phyloP scores from a whole-genome alignment of 2,329 filamentous ascomycete species.

The Hirsutella rhossiliensis region DNA sequence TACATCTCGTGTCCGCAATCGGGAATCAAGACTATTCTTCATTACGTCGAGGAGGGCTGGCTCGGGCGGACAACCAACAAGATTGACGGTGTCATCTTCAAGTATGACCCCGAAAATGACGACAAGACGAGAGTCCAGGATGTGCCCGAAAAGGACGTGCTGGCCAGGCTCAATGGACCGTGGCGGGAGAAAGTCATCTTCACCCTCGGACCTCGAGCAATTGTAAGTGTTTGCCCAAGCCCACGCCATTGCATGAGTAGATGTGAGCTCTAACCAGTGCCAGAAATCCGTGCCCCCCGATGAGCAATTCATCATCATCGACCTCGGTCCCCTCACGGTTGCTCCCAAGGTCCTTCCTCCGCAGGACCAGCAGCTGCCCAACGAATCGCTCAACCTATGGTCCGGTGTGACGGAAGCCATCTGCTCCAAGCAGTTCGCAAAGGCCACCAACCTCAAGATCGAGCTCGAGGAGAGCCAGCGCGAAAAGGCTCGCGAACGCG shows the following conservation, averaged over 20 bases:
- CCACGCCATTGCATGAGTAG: not conserved
- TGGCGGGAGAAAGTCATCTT: slow-evolving; percentile 68
- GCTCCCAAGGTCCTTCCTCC: slow-evolving; percentile 72
- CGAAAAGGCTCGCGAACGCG: slow-evolving; percentile 69
- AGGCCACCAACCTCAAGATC: slow-evolving; percentile 77
- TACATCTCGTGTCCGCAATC: slow-evolving; percentile 86
- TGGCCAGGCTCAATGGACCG: slow-evolving; percentile 70
- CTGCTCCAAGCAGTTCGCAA: slow-evolving; percentile 64
- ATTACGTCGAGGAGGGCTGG: slow-evolving; percentile 94
- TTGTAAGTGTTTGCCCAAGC: slow-evolving; percentile 39
- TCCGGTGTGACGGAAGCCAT: slow-evolving; percentile 79
- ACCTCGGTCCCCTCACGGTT: slow-evolving; percentile 73
- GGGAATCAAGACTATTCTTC: slow-evolving; percentile 78
- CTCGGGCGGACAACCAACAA: slow-evolving; percentile 83
- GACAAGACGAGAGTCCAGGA: slow-evolving; percentile 70
- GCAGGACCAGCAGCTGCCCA: slow-evolving; percentile 63
- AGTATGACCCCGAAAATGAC: slow-evolving; percentile 79
- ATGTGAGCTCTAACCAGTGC: not conserved
- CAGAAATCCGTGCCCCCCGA: slow-evolving; percentile 35
- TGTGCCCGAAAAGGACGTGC: slow-evolving; percentile 71
- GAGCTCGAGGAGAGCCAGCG: slow-evolving; percentile 87
- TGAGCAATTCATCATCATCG: slow-evolving; percentile 66
- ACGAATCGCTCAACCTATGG: slow-evolving; percentile 88
- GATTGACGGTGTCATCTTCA: slow-evolving; percentile 83
- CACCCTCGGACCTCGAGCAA: slow-evolving; percentile 44